Conservation (phyloP, 2,329 filamentous ascomycete genomes). For the Zalaria obscura region DNA sequence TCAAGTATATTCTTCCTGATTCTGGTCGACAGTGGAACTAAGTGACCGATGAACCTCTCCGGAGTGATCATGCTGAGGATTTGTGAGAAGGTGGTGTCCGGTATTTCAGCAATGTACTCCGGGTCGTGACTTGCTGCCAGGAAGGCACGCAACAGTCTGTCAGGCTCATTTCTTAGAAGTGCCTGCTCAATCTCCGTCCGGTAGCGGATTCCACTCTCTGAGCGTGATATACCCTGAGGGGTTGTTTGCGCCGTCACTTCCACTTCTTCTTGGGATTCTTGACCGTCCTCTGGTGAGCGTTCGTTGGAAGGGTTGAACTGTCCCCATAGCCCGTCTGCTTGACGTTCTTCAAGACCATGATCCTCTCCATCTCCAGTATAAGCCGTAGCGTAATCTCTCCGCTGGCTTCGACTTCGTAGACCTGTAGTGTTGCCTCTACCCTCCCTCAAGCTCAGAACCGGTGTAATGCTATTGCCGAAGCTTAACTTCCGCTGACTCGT, state of each 20-base stretch:
- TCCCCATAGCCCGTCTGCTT: too few species aligned
- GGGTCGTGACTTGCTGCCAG: conserved; percentile 8
- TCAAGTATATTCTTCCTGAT: conserved; percentile 35
- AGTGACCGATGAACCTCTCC: conserved; percentile 30
- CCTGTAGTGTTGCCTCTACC: background rate
- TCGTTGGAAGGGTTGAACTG: too few species aligned
- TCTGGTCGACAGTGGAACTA: conserved; percentile 31
- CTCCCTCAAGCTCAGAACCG: too few species aligned
- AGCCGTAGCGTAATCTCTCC: background rate
- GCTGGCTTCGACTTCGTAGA: conserved; percentile 1
- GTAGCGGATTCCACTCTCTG: too few species aligned
- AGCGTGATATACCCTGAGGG: too few species aligned
- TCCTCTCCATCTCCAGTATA: background rate
- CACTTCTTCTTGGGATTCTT: too few species aligned
- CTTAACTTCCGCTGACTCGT: too few species aligned
- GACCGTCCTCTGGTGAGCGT: too few species aligned
- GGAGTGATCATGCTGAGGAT: conserved; percentile 51
- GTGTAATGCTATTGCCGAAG: too few species aligned
- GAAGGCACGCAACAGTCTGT: background rate
- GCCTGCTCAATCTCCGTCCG: background rate
- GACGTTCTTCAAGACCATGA: too few species aligned
- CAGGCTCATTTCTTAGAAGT: conserved; percentile 1
- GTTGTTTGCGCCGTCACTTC: too few species aligned
- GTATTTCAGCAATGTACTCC: conserved; percentile 25
- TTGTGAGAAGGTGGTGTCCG: conserved; percentile 46